Evolutionary conservation across 2,329 filamentous ascomycete genomes (phyloP).

Genomic region (Fusarium agapanthi): DNA sequence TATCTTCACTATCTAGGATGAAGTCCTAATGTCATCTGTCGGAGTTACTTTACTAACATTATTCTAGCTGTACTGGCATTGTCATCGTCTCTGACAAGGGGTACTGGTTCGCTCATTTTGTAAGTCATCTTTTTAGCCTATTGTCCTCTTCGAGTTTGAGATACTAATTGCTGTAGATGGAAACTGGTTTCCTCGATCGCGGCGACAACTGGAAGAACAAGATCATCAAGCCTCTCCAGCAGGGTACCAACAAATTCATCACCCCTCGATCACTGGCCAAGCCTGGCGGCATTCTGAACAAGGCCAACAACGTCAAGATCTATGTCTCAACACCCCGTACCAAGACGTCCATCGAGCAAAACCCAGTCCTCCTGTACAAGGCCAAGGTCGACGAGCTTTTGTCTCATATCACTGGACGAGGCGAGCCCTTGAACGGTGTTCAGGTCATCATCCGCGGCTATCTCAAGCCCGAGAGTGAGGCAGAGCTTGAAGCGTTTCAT

Average conservation of each 20-base stretch:
- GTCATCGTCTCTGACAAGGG: background rate
- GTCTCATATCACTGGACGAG: background rate
- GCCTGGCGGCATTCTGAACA: background rate
- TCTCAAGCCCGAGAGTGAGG: background rate
- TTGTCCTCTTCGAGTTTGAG: fast-evolving
- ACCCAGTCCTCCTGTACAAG: background rate
- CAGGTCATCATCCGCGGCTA: background rate
- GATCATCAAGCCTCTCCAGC: background rate
- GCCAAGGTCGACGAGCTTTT: background rate
- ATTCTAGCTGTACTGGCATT: background rate
- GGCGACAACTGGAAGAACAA: background rate
- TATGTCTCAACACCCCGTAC: background rate
- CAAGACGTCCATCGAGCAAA: background rate
- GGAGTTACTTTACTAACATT: background rate
- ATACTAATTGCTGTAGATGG: background rate
- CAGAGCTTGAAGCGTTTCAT: background rate
- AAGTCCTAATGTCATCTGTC: background rate
- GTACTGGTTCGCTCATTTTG: background rate
- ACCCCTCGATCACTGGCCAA: background rate
- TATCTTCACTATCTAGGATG: background rate
- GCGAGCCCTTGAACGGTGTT: background rate
- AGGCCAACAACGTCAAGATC: background rate
- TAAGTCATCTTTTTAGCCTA: fast-evolving
- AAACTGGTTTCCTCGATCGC: background rate
- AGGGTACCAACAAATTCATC: background rate